These are phyloP conservation scores for Aquanectria penicillioides DNA, from an alignment of 2,329 filamentous ascomycete species.

Conservation along the genomic window DNA sequence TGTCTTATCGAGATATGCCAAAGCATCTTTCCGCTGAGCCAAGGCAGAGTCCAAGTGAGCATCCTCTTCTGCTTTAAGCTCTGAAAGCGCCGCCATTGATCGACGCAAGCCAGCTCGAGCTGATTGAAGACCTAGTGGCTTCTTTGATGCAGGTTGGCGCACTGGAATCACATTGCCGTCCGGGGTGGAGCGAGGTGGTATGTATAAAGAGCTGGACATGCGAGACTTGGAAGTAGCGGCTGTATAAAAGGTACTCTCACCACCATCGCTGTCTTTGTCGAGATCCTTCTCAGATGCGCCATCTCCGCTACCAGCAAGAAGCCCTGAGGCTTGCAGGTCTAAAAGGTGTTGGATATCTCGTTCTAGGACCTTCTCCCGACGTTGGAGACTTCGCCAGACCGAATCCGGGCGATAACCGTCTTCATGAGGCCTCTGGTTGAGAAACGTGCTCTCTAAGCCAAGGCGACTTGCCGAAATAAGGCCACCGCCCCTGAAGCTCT, in stretches of 20 bases:
- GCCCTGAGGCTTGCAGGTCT: slow-evolving; percentile 58
- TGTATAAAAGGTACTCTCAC: slow-evolving; percentile 55
- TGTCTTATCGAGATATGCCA: slow-evolving; percentile 66
- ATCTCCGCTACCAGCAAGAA: slow-evolving; percentile 51
- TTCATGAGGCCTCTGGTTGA: slow-evolving; percentile 47
- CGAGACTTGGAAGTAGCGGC: slow-evolving; percentile 51
- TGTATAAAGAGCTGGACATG: slow-evolving; percentile 55
- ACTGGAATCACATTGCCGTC: slow-evolving; percentile 67
- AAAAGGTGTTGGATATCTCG: slow-evolving; percentile 59
- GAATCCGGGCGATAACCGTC: slow-evolving; percentile 51
- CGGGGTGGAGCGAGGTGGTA: slow-evolving; percentile 48
- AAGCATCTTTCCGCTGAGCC: slow-evolving; percentile 63
- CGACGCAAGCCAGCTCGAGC: slow-evolving; percentile 73
- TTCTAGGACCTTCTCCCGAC: slow-evolving; percentile 58
- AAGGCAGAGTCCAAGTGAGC: slow-evolving; percentile 67
- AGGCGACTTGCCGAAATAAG: slow-evolving; percentile 30
- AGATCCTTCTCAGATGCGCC: slow-evolving; percentile 32
- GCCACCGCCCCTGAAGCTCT: slow-evolving; percentile 22
- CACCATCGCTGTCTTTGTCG: slow-evolving; percentile 51
- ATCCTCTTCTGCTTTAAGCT: slow-evolving; percentile 76
- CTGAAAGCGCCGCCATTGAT: slow-evolving; percentile 71
- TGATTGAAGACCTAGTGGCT: slow-evolving; percentile 65
- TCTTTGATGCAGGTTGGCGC: slow-evolving; percentile 61
- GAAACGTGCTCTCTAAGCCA: slow-evolving; percentile 39
- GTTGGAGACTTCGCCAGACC: slow-evolving; percentile 57